phyloP scores from a whole-genome alignment of 2,329 filamentous ascomycete species.

The Diaporthe vaccinii region DNA sequence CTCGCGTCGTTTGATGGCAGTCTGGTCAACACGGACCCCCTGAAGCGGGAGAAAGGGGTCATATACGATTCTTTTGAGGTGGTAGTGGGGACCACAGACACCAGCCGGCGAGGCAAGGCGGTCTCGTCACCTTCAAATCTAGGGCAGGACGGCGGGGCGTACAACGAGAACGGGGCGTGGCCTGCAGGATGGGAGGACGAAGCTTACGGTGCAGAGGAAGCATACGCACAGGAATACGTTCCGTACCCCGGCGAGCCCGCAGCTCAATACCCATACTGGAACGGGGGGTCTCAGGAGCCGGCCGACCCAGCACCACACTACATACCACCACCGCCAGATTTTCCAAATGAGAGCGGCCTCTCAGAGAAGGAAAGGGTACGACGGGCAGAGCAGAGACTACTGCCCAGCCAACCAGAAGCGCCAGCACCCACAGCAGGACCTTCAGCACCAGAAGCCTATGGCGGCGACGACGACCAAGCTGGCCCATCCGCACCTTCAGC shows the following conservation, averaged over 20 bases:
- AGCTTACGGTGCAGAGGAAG: conserved; percentile 39
- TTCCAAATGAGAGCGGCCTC: conserved; percentile 71
- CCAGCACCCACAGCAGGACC: conserved; percentile 42
- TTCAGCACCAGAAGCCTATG: conserved; percentile 54
- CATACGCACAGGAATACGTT: conserved; percentile 41
- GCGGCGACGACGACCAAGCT: conserved; percentile 56
- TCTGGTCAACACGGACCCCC: conserved; percentile 88
- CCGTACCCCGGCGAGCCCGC: conserved; percentile 42
- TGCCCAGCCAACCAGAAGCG: conserved; percentile 83
- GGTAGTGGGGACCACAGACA: conserved; percentile 88
- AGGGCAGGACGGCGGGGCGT: conserved; percentile 42
- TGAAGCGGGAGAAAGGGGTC: conserved; percentile 92
- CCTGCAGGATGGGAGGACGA: conserved; percentile 41
- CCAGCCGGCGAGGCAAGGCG: conserved; percentile 63
- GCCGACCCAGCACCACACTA: conserved; percentile 59
- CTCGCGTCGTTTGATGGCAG: conserved; percentile 64
- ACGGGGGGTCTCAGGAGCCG: conserved; percentile 49
- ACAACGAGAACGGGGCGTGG: conserved; percentile 45
- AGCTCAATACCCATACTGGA: conserved; percentile 51
- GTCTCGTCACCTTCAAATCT: conserved; percentile 45
- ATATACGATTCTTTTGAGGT: conserved; percentile 89
- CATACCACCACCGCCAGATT: conserved; percentile 72
- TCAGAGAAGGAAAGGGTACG: conserved; percentile 87
- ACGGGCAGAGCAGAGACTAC: conserved; percentile 80
- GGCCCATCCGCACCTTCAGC: conserved; percentile 46